Percentiles rank a stretch among this genome's conserved stretches.
Evolutionary conservation across 2,329 filamentous ascomycete species (phyloP).

Genomic region (Beauveria rudraprayagi): DNA sequence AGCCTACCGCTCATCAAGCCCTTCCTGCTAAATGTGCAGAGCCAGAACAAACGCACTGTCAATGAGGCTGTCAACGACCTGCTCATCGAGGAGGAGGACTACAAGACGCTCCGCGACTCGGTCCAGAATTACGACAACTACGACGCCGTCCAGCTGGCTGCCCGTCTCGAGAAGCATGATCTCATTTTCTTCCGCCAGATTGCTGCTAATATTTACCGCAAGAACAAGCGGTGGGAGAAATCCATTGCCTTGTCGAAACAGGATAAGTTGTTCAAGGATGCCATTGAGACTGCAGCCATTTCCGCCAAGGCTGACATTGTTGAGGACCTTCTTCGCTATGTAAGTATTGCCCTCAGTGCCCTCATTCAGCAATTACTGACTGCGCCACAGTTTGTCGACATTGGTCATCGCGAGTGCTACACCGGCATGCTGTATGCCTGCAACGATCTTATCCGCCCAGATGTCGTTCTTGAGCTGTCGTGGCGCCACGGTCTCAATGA

Average conservation of each 20-base stretch:
- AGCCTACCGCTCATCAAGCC: conserved; percentile 98
- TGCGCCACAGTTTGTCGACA: conserved; percentile 78
- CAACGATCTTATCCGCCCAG: conserved; percentile 91
- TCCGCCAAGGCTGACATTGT: conserved; percentile 87
- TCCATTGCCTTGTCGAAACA: conserved; percentile 96
- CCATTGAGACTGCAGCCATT: conserved; percentile 93
- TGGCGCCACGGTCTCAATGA: conserved; percentile 93
- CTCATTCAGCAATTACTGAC: conserved; percentile 23
- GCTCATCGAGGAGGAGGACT: conserved; percentile 96
- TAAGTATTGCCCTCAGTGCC: conserved; percentile 47
- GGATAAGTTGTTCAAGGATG: conserved; percentile 99
- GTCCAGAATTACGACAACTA: conserved; percentile 99
- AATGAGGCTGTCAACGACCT: conserved; percentile 98
- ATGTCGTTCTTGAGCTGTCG: conserved; percentile 89
- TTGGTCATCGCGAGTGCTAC: conserved; percentile 97
- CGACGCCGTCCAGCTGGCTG: conserved; percentile 84
- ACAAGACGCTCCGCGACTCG: conserved; percentile 96
- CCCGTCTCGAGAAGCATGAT: conserved; percentile 92
- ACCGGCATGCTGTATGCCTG: conserved; percentile 99
- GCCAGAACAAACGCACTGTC: conserved; percentile 95
- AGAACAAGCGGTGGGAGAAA: conserved; percentile 99
- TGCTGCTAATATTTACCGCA: conserved; percentile 95
- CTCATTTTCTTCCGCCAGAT: conserved; percentile 99
- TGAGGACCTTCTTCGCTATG: conserved; percentile 91
- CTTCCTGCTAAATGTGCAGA: conserved; percentile 92